These are phyloP conservation scores for Trichoderma polysporum DNA, from an alignment of 2,329 filamentous ascomycete species.

Conservation along the genomic window DNA sequence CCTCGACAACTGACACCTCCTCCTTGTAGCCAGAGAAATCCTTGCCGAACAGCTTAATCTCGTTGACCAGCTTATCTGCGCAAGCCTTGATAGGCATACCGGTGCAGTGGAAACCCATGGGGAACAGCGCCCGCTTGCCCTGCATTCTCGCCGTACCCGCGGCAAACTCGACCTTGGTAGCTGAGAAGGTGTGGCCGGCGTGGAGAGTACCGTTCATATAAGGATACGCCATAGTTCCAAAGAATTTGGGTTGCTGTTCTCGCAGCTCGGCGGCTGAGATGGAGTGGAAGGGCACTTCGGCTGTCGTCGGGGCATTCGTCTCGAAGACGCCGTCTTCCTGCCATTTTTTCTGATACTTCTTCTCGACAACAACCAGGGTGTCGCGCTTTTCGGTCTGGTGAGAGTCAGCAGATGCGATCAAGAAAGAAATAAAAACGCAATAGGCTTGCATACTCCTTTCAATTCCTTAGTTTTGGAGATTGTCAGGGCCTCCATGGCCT, in stretches of 20 bases:
- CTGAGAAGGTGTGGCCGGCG: conserved; percentile 88
- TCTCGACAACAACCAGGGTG: conserved; percentile 77
- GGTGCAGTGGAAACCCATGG: conserved; percentile 88
- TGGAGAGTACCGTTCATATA: conserved; percentile 90
- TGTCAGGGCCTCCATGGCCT: conserved; percentile 52
- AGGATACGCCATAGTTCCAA: conserved; percentile 57
- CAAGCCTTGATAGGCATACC: conserved; percentile 98
- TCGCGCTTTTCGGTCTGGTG: conserved; percentile 81
- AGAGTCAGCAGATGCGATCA: not conserved
- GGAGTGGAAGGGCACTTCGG: conserved; percentile 73
- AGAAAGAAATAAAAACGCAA: not conserved
- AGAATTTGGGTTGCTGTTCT: conserved; percentile 85
- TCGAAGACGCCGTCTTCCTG: conserved; percentile 66
- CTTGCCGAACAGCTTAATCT: conserved; percentile 84
- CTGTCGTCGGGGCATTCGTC: conserved; percentile 75
- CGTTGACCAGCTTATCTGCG: conserved; percentile 88
- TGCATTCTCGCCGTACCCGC: conserved; percentile 86
- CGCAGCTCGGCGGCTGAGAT: conserved; percentile 73
- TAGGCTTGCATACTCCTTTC: conserved; percentile 49
- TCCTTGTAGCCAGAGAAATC: conserved; percentile 78
- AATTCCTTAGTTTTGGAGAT: conserved; percentile 62
- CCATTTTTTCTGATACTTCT: conserved; percentile 80
- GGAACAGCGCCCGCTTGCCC: conserved; percentile 83
- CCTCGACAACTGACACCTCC: conserved; percentile 53
- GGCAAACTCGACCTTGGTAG: conserved; percentile 90